Evolutionary conservation across 2,329 filamentous ascomycete genomes (phyloP), one percentile per base, ranked within the genome.

Genomic region (Fusarium pseudograminearum): DNA sequence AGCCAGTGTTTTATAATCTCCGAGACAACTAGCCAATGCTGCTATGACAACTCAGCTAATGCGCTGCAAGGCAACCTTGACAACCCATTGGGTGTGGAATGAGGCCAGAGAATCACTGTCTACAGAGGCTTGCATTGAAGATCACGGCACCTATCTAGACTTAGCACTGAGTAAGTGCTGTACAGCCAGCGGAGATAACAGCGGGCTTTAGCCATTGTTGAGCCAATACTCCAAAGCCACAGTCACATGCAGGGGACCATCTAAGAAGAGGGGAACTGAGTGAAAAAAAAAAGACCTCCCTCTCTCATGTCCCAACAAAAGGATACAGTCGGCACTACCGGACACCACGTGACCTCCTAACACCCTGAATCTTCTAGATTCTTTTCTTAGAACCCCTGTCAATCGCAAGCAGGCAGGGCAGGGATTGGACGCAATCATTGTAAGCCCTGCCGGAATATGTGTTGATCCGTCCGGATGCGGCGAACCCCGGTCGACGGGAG

Each of bases 401-500:
- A 41, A 50, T 65, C 40, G 41, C 60, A 57, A 48, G 48, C 53
- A 30, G 51, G 12, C 28, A 65, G 28, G 15, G 22, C 63, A 71
- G 50, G 68, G 67, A 71, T 71, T 71, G 64, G 68, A 67, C 30
- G 62, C 58, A 45, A 40, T 20, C 57, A 36, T 20, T 51, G 51
- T 38, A 34, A 55, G 45, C 47, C 34, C 51, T 65, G 31, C 38
- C 68, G 68, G 50, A 69, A 55, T 10, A 60, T 57, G 5, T 52
- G 22, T 12, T 30, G 3, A 9, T n/a, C 53, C 67, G 40, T 0
- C 53, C 67, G 67, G 45, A 66, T 63, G 50, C 68, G 60, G 69
- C 68, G 56, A 47, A 45, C 56, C 68, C 69, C 68, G 59, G 68
- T 51, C 48, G 50, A 57, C 72, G 72, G 74, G 71, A 74, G 46